Conservation (phyloP, 768 basidiomycete species). For the Phanerochaete carnosa region DNA sequence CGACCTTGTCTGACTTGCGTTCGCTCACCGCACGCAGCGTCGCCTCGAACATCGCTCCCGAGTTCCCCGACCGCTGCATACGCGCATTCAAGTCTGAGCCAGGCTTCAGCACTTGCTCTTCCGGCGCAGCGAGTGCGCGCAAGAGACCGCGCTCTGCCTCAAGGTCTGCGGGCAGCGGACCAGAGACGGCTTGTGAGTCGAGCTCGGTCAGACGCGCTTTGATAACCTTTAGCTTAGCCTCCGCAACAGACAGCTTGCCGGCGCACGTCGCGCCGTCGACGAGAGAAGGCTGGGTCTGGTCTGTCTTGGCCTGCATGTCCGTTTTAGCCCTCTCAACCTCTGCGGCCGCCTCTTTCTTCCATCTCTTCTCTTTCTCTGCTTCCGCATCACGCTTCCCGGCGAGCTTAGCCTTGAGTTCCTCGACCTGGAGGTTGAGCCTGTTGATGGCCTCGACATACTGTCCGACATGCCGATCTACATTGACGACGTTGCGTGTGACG, state of each 20-base stretch:
- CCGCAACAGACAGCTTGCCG: slow-evolving; percentile 68
- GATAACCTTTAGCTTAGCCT: slow-evolving; percentile 62
- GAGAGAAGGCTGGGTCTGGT: slow-evolving; percentile 69
- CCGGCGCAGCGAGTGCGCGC: slow-evolving; percentile 60
- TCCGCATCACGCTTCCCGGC: slow-evolving; percentile 66
- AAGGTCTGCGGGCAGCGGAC: slow-evolving; percentile 49
- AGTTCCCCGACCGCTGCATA: slow-evolving; percentile 68
- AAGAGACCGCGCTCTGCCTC: slow-evolving; percentile 72
- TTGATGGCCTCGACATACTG: slow-evolving; percentile 95
- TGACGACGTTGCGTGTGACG: slow-evolving; percentile 91
- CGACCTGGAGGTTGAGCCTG: slow-evolving; percentile 78
- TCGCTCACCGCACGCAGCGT: slow-evolving; percentile 82
- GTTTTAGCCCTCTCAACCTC: slow-evolving; percentile 73
- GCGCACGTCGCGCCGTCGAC: slow-evolving; percentile 72
- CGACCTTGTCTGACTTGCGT: slow-evolving; percentile 73
- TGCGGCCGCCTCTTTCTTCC: slow-evolving; percentile 62
- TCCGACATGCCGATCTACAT: slow-evolving; percentile 91
- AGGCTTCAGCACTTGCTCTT: slow-evolving; percentile 62
- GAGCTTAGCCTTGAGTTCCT: slow-evolving; percentile 82
- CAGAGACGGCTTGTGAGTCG: slow-evolving; percentile 37
- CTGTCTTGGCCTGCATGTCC: slow-evolving; percentile 69
- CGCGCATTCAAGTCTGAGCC: slow-evolving; percentile 56
- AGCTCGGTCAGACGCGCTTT: slow-evolving; percentile 59
- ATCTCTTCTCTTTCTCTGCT: slow-evolving; percentile 60
- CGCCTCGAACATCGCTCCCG: slow-evolving; percentile 79